Conservation (phyloP, 225 moss, liverwort and hornwort genomes). For the Polytrichum formosum region DNA sequence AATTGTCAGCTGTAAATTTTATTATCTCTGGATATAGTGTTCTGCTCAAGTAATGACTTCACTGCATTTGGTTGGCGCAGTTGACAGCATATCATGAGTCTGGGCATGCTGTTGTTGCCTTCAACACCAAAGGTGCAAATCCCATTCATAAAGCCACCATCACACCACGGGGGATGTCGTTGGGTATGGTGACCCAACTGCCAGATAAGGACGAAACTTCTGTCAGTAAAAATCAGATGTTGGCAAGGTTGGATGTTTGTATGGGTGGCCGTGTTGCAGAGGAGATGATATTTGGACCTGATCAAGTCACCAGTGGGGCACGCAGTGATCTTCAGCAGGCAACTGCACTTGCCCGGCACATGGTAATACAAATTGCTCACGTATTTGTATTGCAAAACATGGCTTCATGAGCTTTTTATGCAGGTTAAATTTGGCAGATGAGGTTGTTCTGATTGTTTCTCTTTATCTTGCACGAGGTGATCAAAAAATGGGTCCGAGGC, state of each 20-base stretch:
- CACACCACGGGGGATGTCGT: constrained; percentile 89
- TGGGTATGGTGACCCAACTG: constrained; percentile 99
- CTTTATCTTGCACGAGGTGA: too few relatives aligned
- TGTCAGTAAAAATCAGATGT: constrained; percentile 91
- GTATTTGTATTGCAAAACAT: too few relatives aligned
- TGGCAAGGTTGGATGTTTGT: constrained; percentile 96
- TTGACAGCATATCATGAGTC: constrained; percentile 99
- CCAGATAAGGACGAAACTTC: constrained; percentile 99
- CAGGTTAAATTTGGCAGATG: too few relatives aligned
- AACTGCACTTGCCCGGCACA: constrained; percentile 96
- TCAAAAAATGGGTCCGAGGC: too few relatives aligned
- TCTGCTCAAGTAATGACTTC: too few relatives aligned
- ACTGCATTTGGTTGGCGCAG: constrained; percentile 34
- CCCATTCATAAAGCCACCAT: constrained; percentile 99
- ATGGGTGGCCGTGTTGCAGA: constrained; percentile 99
- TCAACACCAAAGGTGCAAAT: constrained; percentile 87
- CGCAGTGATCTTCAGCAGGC: constrained; percentile 99
- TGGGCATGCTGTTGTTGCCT: constrained; percentile 97
- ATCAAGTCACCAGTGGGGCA: constrained; percentile 96
- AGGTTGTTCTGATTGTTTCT: too few relatives aligned
- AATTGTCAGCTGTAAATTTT: too few relatives aligned
- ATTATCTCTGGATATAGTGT: too few relatives aligned
- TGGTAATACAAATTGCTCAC: constrained; percentile 41
- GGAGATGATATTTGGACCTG: constrained; percentile 93
- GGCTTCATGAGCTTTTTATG: too few relatives aligned